These are phyloP conservation scores for Perkinsus chesapeaki DNA, from an alignment of 169 alveolate species.

Conservation along the genomic window DNA sequence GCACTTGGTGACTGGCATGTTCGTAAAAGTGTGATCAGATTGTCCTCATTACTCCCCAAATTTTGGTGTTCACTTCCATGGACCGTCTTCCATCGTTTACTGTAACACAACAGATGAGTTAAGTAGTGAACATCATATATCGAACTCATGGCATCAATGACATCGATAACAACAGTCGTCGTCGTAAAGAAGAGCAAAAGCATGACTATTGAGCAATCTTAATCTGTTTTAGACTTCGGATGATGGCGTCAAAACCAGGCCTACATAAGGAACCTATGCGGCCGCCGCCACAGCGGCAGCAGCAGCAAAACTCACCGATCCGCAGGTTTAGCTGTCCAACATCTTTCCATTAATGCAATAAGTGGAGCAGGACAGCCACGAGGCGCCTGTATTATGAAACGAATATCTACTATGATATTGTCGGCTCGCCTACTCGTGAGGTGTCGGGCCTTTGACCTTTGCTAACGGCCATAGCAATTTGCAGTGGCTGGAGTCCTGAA, in stretches of 20 bases:
- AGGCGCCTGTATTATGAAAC: neutral
- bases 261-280: neutral
- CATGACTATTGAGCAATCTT: neutral
- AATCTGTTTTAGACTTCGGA: neutral
- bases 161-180: neutral
- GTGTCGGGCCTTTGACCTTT: neutral
- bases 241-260: neutral
- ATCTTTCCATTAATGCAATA: neutral
- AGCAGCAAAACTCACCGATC: neutral
- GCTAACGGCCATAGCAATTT: neutral
- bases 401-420: neutral
- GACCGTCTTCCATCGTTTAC: too few relatives aligned
- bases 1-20: too few relatives aligned
- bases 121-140: too few relatives aligned
- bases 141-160: neutral
- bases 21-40: too few relatives aligned
- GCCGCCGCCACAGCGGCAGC: neutral
- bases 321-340: neutral
- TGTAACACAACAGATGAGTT: too few relatives aligned
- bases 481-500: neutral
- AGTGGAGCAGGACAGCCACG: neutral
- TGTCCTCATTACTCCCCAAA: too few relatives aligned
- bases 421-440: neutral
- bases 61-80: too few relatives aligned
- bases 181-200: neutral